Percentiles rank a stretch among this genome's conserved stretches.
Conservation (phyloP, 2,329 filamentous ascomycete genomes). For the Colletotrichum phormii region DNA sequence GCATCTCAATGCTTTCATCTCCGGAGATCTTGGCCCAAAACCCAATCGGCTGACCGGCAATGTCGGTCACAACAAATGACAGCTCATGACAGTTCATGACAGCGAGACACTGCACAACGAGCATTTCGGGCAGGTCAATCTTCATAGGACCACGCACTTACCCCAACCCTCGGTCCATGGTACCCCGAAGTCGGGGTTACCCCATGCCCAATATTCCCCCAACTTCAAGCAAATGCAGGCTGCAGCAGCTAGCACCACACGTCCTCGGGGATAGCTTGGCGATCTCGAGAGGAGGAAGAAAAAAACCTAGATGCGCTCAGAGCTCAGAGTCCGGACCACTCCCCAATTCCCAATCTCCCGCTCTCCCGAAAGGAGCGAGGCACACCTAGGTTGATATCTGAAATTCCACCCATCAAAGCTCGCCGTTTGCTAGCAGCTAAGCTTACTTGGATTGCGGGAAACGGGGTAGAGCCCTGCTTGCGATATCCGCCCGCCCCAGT, state of each 20-base stretch:
- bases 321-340: not conserved
- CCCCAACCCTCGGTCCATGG: slow-evolving; percentile 7
- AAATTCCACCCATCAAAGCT: slow-evolving; percentile 28
- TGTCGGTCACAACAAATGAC: not conserved
- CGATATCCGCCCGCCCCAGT: not conserved
- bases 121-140: slow-evolving; percentile 2
- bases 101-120: not conserved
- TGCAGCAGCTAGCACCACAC: not conserved
- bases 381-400: not conserved
- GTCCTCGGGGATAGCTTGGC: slow-evolving; percentile 15
- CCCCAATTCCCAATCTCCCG: slow-evolving; percentile 10
- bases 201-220: not conserved
- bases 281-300: not conserved
- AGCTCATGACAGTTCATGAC: not conserved
- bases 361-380: slow-evolving; percentile 12
- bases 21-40: not conserved
- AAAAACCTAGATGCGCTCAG: slow-evolving; percentile 5
- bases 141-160: not conserved
- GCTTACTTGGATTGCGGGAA: slow-evolving; percentile 12
- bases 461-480: slow-evolving; percentile 17
- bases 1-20: not conserved
- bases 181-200: slow-evolving; percentile 20
- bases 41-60: not conserved
- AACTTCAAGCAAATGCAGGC: not conserved
- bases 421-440: slow-evolving; percentile 1